Conservation (phyloP, 2,329 filamentous ascomycete genomes). For the Aureobasidium sp. region DNA sequence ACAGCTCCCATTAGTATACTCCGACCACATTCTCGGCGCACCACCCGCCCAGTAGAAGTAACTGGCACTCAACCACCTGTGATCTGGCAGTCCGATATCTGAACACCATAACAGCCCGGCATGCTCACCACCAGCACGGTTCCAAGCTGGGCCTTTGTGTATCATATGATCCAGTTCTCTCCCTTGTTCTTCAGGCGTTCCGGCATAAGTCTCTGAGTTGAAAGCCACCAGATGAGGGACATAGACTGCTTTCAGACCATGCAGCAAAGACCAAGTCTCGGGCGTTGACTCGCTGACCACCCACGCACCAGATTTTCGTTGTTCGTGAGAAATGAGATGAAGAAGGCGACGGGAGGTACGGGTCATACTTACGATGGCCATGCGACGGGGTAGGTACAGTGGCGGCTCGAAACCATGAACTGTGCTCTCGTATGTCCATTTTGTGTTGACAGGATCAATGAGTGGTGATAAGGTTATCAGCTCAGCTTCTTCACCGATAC, state of each 20-base stretch:
- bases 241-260: not conserved
- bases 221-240: not conserved
- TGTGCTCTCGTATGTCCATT: not conserved
- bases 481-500: not conserved
- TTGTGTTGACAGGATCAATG: not conserved
- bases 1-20: not conserved
- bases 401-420: not conserved
- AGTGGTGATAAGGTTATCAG: not conserved
- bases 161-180: not conserved
- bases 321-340: not conserved
- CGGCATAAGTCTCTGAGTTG: not conserved
- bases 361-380: not conserved
- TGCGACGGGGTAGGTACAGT: not conserved
- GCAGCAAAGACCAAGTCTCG: not conserved
- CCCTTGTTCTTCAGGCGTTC: not conserved
- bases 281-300: not conserved
- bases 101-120: not conserved
- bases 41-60: not conserved
- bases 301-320: not conserved
- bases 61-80: not conserved
- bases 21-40: not conserved
- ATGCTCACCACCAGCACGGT: not conserved
- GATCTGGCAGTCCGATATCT: not conserved
- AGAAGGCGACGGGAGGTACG: not conserved
- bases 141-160: not conserved